Evolutionary conservation across 2,329 filamentous ascomycete species (phyloP).

Genomic region (Blumeria hordei): DNA sequence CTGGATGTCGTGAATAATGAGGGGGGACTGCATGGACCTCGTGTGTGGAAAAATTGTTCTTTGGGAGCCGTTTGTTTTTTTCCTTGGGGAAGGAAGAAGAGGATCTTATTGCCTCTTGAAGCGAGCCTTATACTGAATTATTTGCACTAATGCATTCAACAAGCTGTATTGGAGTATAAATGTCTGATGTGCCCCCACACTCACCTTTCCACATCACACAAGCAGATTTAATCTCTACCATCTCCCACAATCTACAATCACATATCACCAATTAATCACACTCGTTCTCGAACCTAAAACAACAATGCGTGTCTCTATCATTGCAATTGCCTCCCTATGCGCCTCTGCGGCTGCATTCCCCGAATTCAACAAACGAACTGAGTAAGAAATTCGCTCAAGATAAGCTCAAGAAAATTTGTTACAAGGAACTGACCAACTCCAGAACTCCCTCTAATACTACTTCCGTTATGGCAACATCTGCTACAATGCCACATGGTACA

Average conservation of each 20-base stretch:
- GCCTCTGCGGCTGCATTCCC: neutral
- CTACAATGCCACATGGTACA: slow-evolving; percentile 46
- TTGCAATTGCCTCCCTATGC: neutral
- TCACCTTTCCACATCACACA: neutral
- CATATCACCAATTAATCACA: neutral
- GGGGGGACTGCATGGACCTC: neutral
- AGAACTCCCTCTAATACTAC: neutral
- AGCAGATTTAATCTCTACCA: neutral
- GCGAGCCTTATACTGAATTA: neutral
- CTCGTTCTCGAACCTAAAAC: neutral
- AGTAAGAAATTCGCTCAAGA: neutral
- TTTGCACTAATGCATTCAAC: neutral
- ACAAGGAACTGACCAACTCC: neutral
- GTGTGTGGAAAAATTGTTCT: neutral
- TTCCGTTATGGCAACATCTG: neutral
- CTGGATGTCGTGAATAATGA: neutral
- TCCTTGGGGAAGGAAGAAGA: neutral
- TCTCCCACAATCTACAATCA: neutral
- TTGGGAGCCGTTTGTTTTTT: neutral
- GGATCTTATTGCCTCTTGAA: neutral
- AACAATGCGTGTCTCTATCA: neutral
- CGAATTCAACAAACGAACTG: neutral
- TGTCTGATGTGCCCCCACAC: neutral
- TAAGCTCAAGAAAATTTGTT: neutral
- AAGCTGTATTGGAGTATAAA: neutral